These are phyloP conservation scores for Capronia americana DNA, from an alignment of 2,329 filamentous ascomycete species.

Conservation along the genomic window DNA sequence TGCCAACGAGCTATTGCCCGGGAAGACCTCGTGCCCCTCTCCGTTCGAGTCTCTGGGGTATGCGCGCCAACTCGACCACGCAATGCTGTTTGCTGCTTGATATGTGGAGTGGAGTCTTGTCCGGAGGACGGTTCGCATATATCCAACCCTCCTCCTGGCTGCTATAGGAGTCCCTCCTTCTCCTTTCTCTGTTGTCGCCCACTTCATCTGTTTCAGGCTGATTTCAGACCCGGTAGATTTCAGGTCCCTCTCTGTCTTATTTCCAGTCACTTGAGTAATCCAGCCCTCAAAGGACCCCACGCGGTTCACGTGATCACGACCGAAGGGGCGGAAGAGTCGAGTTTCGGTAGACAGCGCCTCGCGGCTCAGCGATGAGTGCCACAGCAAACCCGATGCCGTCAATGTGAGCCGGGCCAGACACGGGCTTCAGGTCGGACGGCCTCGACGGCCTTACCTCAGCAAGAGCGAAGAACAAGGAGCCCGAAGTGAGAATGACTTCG, in stretches of 20 bases:
- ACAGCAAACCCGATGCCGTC: not conserved
- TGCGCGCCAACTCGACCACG: not conserved
- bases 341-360: not conserved
- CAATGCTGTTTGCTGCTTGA: not conserved
- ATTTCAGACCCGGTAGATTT: not conserved
- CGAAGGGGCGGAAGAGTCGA: too few relatives aligned
- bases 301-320: not conserved
- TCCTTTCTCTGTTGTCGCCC: not conserved
- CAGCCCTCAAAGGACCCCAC: not conserved
- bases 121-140: not conserved
- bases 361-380: not conserved
- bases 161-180: not conserved
- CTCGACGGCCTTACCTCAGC: constrained; percentile 9
- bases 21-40: not conserved
- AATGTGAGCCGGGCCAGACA: not conserved
- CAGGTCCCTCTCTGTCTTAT: not conserved
- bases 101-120: not conserved
- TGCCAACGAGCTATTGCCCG: not conserved
- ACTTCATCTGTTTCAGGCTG: not conserved
- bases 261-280: not conserved
- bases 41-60: not conserved
- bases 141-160: not conserved
- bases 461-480: not conserved
- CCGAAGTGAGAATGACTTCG: not conserved
- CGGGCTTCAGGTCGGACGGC: not conserved